Evolutionary conservation across 345 rosid genomes (phyloP), one percentile per base, ranked within the genome.

Genomic region (Cochlearia excelsa): DNA sequence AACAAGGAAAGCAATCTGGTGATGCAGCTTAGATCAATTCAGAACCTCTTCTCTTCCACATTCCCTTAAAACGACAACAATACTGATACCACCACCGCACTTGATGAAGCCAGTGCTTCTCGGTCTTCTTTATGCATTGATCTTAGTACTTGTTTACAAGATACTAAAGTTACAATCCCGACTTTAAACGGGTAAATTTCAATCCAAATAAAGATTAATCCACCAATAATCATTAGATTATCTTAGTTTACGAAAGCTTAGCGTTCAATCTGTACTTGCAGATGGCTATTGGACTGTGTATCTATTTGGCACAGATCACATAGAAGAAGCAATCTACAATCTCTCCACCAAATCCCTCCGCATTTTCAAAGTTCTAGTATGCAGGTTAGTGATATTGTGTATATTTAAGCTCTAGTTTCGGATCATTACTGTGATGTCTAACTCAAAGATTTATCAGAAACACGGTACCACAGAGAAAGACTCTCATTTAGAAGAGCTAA

Each of bases 211-310:
- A 41, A 23, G 46, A 29, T 28, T 74, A 33, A 10, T 28, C 33
- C 33, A 52, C n/a, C 48, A 30, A 16, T 16, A 16, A 16, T 16
- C 23, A 16, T 16, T n/a, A 58, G 34, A 28, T 56, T 6, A 38
- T 27, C n/a, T n/a, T 50, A 28, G 35, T 11, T 42, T 29, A 50
- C 51, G 23, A 46, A 60, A 61, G 53, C 9, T 39, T 70, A 38
- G 16, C 53, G 27, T 64, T 68, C 65, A 26, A 51, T 70, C 31
- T 67, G 43, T 57, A 52, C 39, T 82, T 58, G 46, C 47, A 93
- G 94, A 59, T 93, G 99, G 99, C 86, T 93, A 57, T 85, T 93
- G 66, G 94, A 87, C 59, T 1, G 85, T 93, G 64, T 93, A 93
- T 76, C 70, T 93, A 78, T 93, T 93, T 59, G 48, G 84, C 77